Evolutionary conservation across 140 eudicot genomes (phyloP).

Genomic region (Oenanthe javanica): DNA sequence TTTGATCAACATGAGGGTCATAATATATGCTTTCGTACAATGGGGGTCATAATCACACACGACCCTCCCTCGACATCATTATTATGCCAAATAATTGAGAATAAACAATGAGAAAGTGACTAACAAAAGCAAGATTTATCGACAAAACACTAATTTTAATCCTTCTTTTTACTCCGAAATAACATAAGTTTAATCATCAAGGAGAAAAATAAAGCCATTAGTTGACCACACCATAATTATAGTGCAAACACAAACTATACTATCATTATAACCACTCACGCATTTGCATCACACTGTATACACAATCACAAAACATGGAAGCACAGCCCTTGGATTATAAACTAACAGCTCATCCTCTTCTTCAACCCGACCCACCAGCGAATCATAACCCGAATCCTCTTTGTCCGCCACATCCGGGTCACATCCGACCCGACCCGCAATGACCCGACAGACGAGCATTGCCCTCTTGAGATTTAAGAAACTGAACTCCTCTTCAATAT

Average conservation of each 20-base stretch:
- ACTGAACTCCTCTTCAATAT: constrained; percentile 66
- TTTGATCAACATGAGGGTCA: background rate
- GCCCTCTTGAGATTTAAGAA: constrained; percentile 77
- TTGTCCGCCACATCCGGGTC: constrained; percentile 35
- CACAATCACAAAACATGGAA: constrained; percentile 78
- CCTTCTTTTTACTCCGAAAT: background rate
- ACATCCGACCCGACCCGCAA: constrained; percentile 81
- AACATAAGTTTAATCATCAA: background rate
- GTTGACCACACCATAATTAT: constrained; percentile 9
- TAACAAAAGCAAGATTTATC: background rate
- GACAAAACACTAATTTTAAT: background rate
- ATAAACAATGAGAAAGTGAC: background rate
- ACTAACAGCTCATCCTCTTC: constrained; percentile 67
- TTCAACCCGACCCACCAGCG: constrained; percentile 45
- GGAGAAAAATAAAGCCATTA: background rate
- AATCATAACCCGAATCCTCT: constrained; percentile 71
- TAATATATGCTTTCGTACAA: background rate
- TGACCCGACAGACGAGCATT: constrained; percentile 74
- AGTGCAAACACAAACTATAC: constrained; percentile 1
- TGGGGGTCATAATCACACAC: background rate
- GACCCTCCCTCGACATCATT: background rate
- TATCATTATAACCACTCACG: background rate
- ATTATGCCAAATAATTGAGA: background rate
- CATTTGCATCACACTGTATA: constrained; percentile 34
- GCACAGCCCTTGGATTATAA: constrained; percentile 80